phyloP scores from a whole-genome alignment of 305 asterid genomes.

The Plantago rigida region DNA sequence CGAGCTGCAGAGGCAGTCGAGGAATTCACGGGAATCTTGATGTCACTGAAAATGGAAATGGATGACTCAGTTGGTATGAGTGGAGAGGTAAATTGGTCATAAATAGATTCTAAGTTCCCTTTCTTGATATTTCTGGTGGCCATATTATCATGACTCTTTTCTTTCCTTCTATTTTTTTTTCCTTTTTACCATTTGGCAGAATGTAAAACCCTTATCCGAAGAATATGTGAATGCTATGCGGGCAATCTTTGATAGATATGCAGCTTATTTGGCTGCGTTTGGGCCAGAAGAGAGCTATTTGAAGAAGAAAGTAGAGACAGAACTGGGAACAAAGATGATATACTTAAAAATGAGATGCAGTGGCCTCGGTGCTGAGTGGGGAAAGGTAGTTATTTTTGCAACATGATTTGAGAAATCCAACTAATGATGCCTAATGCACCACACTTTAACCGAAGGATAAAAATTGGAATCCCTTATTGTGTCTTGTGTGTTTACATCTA shows the following conservation, averaged over 20 bases:
- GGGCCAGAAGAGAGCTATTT: constrained; percentile 72
- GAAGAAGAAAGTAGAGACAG: constrained; percentile 85
- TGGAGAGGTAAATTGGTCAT: constrained; percentile 60
- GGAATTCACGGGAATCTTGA: constrained; percentile 63
- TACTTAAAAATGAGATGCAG: constrained; percentile 93
- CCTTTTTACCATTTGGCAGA: constrained; percentile 30
- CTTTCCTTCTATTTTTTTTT: not conserved
- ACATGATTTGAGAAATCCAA: constrained; percentile 9
- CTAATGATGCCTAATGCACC: not conserved
- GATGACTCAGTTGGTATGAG: constrained; percentile 78
- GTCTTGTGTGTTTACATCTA: not conserved
- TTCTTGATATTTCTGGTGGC: constrained; percentile 15
- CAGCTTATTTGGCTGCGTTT: constrained; percentile 61
- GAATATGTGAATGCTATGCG: constrained; percentile 52
- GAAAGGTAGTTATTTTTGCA: constrained; percentile 56
- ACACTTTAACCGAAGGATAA: not conserved
- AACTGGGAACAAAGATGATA: constrained; percentile 76
- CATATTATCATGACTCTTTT: constrained; percentile 15
- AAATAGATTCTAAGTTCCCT: constrained; percentile 4
- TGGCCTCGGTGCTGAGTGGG: constrained; percentile 84
- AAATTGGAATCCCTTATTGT: constrained; percentile 7
- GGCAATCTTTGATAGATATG: constrained; percentile 55
- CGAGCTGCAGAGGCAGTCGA: constrained; percentile 91
- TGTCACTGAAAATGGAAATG: constrained; percentile 71
- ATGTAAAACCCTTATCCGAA: constrained; percentile 76